Evolutionary conservation across 495 filamentous ascomycete species (phyloP), one percentile per base, ranked within the genome.

Genomic region (Tuber magnatum): DNA sequence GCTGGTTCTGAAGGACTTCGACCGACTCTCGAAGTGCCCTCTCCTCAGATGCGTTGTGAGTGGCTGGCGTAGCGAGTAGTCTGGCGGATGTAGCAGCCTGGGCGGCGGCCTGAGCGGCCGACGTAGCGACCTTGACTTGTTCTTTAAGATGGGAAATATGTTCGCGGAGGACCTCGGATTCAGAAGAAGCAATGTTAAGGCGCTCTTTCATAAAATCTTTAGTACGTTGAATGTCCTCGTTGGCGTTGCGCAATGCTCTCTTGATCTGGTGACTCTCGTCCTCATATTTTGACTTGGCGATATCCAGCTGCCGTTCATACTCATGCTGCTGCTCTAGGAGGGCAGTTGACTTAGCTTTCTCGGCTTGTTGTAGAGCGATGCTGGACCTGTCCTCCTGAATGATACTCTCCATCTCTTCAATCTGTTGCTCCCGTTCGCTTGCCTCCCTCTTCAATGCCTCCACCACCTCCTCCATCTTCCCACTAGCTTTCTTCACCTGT

Each of bases 21-120:
- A 99, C 97, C 10, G 94, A 97, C 84, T 99, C 96, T 39, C 95
- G 91, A 48, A 99, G 88, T 18, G 95, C 95, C 83, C 97, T 92
- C 86, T 92, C 95, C 81, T 95, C 92, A 0, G 92, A 92, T 38
- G 89, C 83, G 28, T 65, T 65, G 35, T 88, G 86, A 68, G 90
- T 83, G 6, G 85, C 85, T 71, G 83, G 82, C 70, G 82, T 80
- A 61, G 86, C 86, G 43, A 84, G 82, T 43, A 83, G 82, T 80
- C 89, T 90, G 72, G 87, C 88, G 18, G 85, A 86, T 83, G 93
- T 92, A 38, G 94, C 93, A 28, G 92, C 93, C 81, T 92, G 88
- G 41, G 89, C 94, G 74, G 95, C 96, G 72, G 94, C 93, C 76
- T 90, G 87, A 32, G 95, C 96, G 74, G 95, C 95, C 81, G 93